A percentile compares a stretch with the other conserved stretches of the same genome.
Conservation (phyloP, 2,329 filamentous ascomycete genomes). For the Stachybotrys chlorohalonatus region DNA sequence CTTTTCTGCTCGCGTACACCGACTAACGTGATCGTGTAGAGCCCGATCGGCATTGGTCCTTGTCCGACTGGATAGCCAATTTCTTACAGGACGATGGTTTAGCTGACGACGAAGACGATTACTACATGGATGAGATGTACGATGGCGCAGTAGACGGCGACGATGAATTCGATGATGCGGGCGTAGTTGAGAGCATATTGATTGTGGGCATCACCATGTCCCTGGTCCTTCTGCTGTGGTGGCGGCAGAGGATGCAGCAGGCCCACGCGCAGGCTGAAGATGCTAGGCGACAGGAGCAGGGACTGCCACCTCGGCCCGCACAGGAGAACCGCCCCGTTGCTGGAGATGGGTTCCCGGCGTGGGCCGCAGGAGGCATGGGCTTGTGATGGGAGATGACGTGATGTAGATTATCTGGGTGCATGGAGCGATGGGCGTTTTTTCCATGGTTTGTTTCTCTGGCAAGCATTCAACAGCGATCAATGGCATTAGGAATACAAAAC, state of each 20-base stretch:
- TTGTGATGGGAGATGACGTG: conserved; percentile 12
- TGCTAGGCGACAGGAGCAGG: conserved; percentile 21
- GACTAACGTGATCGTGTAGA: conserved; percentile 36
- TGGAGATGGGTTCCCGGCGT: conserved; percentile 21
- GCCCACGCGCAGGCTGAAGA: conserved; percentile 30
- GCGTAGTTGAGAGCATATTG: conserved; percentile 73
- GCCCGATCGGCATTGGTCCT: conserved; percentile 62
- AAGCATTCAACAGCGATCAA: background rate
- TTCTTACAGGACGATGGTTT: conserved; percentile 66
- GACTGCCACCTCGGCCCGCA: conserved; percentile 13
- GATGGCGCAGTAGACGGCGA: conserved; percentile 47
- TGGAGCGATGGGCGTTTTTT: conserved; percentile 9
- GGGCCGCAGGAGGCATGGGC: conserved; percentile 26
- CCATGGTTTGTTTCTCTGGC: background rate
- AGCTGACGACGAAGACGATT: conserved; percentile 54
- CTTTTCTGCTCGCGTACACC: background rate
- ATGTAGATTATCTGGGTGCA: conserved; percentile 2
- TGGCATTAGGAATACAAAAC: background rate
- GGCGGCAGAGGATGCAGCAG: conserved; percentile 62
- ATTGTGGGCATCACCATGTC: conserved; percentile 71
- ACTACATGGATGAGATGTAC: conserved; percentile 42
- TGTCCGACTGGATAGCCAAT: conserved; percentile 78
- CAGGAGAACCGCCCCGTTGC: conserved; percentile 12
- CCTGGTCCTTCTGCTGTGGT: conserved; percentile 72
- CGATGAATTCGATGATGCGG: conserved; percentile 64